Conservation (phyloP, 768 basidiomycete genomes). For the Exidia glandulosa region DNA sequence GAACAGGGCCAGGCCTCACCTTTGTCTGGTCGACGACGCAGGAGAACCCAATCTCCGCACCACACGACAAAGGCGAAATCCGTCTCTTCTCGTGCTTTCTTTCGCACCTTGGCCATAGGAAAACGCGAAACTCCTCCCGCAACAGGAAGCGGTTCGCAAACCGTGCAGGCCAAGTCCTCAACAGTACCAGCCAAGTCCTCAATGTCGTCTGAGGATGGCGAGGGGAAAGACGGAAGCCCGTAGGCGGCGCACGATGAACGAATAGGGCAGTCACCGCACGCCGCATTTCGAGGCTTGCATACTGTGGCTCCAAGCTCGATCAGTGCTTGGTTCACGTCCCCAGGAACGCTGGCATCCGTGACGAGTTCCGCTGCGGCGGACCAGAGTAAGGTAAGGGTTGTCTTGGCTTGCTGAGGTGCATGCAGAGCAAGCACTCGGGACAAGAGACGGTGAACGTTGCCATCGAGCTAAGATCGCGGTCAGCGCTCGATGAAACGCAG, state of each 20-base stretch:
- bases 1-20: constrained; percentile 33
- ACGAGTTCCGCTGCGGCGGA: constrained; percentile 62
- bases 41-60: constrained; percentile 61
- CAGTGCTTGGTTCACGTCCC: constrained; percentile 85
- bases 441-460: constrained; percentile 80
- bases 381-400: constrained; percentile 77
- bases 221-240: constrained; percentile 3
- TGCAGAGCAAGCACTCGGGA: constrained; percentile 76
- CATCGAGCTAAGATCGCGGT: constrained; percentile 54
- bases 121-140: constrained; percentile 49
- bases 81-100: constrained; percentile 73
- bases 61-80: constrained; percentile 82
- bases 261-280: constrained; percentile 65
- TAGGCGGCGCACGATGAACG: constrained; percentile 60
- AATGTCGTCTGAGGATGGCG: neutral
- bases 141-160: constrained; percentile 50
- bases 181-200: constrained; percentile 28
- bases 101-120: constrained; percentile 78
- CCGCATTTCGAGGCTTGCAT: constrained; percentile 76
- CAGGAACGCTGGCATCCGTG: constrained; percentile 42
- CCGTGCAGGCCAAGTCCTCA: constrained; percentile 27
- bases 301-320: constrained; percentile 93
- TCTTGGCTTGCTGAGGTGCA: constrained; percentile 69
- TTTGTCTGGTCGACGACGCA: constrained; percentile 71
- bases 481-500: neutral